Base-by-base conservation (phyloP, 1,284 basidiomycete species). In the Marasmius fiardii region DNA sequence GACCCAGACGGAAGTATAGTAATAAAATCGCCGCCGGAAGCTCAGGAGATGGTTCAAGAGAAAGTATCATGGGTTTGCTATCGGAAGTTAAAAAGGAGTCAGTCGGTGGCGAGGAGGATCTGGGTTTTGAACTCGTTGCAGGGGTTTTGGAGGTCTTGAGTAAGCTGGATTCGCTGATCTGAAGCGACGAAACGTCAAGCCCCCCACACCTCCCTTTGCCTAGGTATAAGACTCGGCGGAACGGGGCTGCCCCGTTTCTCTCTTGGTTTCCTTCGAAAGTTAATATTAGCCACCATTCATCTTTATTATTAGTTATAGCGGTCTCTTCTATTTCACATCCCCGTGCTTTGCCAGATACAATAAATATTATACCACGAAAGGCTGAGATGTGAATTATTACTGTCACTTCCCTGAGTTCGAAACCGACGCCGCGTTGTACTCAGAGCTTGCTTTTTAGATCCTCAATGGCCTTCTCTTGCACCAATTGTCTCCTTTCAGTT, bases 111-210 rank as follows among this genome's bases (percentile, higher is more conserved):
- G 80, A 77, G 75, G 74, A 82, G 65, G 95, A 98, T 69, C 71
- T 89, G 51, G 86, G 87, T 54, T 90, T 95, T 60, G 95, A 98
- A 76, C 80, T 96, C 53, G 77, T 97, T 16, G 91, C 92, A 3
- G 93, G 92, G 0, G 93, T 96, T 43, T 73, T 97, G 60, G 93
- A 95, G 74, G 93, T 96, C 51, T 82, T 95, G 62, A 88, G 88
- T 56, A 88, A 92, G 67, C 80, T 95, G 70, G 93, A 95, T 74
- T 93, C 90, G 60, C 71, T 95, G 67, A 49, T 49, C 28, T 49
- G 47, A 49, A 20, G 39, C 14, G 39, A 41, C 39, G 7, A 18
- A n/a, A 16, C 37, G 39, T 7, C 28, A 31, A 31, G 10, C 28
- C 10, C 28, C 10, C 28, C 28, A 10, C 28, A 31, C 28, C 28